Evolutionary conservation across 2,329 filamentous ascomycete species (phyloP).

Genomic region (Curvularia sp.): DNA sequence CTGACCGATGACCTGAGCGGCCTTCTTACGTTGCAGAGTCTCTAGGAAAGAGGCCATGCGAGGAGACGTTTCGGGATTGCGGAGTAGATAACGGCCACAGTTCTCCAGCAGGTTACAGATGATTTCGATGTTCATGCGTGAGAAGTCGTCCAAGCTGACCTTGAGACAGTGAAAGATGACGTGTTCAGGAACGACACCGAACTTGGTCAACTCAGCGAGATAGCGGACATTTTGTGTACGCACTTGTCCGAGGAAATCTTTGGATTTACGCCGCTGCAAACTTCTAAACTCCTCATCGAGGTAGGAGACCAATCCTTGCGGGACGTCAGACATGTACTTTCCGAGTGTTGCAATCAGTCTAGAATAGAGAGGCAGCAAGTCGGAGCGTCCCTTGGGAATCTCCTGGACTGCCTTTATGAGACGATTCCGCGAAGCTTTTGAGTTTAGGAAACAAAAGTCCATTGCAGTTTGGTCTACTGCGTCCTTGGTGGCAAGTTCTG

Average conservation of each 20-base stretch:
- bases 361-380: slow-evolving; percentile 90
- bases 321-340: slow-evolving; percentile 93
- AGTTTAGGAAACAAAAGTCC: slow-evolving; percentile 98
- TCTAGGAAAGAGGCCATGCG: slow-evolving; percentile 94
- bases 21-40: slow-evolving; percentile 93
- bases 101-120: slow-evolving; percentile 96
- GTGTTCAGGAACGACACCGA: slow-evolving; percentile 96
- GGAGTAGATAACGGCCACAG: slow-evolving; percentile 90
- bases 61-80: slow-evolving; percentile 89
- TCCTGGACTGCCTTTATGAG: slow-evolving; percentile 93
- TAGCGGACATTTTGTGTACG: slow-evolving; percentile 96
- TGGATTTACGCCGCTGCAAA: slow-evolving; percentile 93
- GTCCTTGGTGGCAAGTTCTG: slow-evolving; percentile 90
- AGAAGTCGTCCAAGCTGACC: slow-evolving; percentile 96
- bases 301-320: slow-evolving; percentile 88
- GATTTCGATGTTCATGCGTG: slow-evolving; percentile 98
- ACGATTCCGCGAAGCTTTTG: slow-evolving; percentile 94
- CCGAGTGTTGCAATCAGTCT: slow-evolving; percentile 91
- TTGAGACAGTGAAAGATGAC: slow-evolving; percentile 99
- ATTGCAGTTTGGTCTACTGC: slow-evolving; percentile 89
- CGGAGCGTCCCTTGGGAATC: slow-evolving; percentile 90
- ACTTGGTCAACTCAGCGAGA: slow-evolving; percentile 95
- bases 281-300: slow-evolving; percentile 97
- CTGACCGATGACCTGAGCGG: slow-evolving; percentile 91
- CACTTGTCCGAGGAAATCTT: slow-evolving; percentile 94